Evolutionary conservation across 805 yeast species (phyloP).

Genomic region (Dipodascus albidus): DNA sequence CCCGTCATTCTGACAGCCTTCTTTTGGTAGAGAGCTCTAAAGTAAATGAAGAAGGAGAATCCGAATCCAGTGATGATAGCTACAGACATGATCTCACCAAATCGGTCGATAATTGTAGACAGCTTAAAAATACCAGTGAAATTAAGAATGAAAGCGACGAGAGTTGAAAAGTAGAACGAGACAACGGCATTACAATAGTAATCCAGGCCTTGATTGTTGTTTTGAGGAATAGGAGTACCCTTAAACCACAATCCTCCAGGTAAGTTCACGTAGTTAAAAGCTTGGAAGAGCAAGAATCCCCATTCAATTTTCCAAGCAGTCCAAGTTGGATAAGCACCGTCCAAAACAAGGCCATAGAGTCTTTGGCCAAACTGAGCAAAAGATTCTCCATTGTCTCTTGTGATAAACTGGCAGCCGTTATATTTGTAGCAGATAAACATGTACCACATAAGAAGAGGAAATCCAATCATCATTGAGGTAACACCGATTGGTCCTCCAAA

Average conservation of each 20-base stretch:
- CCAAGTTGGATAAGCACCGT: constrained; percentile 32
- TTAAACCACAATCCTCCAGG: constrained; percentile 86
- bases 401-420: constrained; percentile 62
- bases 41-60: constrained; percentile 58
- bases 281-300: constrained; percentile 58
- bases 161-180: constrained; percentile 63
- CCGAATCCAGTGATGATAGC: constrained; percentile 72
- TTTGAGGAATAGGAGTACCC: constrained; percentile 84
- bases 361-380: constrained; percentile 33
- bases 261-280: constrained; percentile 60
- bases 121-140: constrained; percentile 63
- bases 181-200: constrained; percentile 89
- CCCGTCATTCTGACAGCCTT: constrained; percentile 91
- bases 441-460: constrained; percentile 90
- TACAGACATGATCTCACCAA: constrained; percentile 88
- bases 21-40: constrained; percentile 51
- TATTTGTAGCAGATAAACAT: constrained; percentile 88
- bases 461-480: constrained; percentile 80
- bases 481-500: constrained; percentile 93
- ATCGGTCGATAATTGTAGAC: constrained; percentile 63
- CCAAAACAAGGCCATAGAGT: constrained; percentile 33
- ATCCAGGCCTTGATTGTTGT: constrained; percentile 70
- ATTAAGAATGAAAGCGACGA: constrained; percentile 50
- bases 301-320: constrained; percentile 63
- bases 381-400: constrained; percentile 47